Evolutionary conservation across 176 grass and related monocot genomes (phyloP), one percentile per base, ranked within the genome.

Genomic region (Triticum urartu): DNA sequence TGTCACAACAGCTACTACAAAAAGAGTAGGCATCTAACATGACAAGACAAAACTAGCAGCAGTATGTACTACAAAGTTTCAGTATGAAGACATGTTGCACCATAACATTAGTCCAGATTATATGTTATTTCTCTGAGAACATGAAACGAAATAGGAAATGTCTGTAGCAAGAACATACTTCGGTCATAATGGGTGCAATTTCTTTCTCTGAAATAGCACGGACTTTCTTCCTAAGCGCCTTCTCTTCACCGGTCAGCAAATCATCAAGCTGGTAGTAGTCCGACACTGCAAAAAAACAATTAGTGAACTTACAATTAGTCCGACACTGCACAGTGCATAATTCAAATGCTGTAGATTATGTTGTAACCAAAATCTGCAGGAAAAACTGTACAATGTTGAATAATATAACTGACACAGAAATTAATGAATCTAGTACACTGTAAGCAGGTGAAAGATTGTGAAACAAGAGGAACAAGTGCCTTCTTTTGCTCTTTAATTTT

Each of bases 181-280:
- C 83, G 39, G 95, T 92, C 95, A 98, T 98, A 85, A 93, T 95
- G 64, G 95, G 93, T 6, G 93, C 91, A 1, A 95, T 86, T 92
- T 98, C 95, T 85, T 86, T 93, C 64, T 98, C 91, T 83, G 95
- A 87, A 79, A 93, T 72, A 70, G 72, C 77, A 38, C 81, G 89
- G 24, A 93, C 95, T 69, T 92, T 93, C 50, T 78, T 92, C 86
- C 93, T 83, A 39, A 98, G 78, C 20, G 35, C 76, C 77, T 79
- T 90, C 50, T 95, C 91, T 87, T 95, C 95, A 54, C 68, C 60
- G 42, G 72, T 93, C 58, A 98, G 87, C 54, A 98, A 87, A 90
- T 98, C 95, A 93, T 98, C 89, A 30, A 92, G 85, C 64, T 95
- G 93, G 87, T 95, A 95, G 83, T 98, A 98, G 78, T 98, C 95